Percentiles rank a stretch among this genome's conserved stretches.
These are phyloP conservation scores for Sicyos baderoa DNA, from an alignment of 306 rosid genomes.

Conservation along the genomic window DNA sequence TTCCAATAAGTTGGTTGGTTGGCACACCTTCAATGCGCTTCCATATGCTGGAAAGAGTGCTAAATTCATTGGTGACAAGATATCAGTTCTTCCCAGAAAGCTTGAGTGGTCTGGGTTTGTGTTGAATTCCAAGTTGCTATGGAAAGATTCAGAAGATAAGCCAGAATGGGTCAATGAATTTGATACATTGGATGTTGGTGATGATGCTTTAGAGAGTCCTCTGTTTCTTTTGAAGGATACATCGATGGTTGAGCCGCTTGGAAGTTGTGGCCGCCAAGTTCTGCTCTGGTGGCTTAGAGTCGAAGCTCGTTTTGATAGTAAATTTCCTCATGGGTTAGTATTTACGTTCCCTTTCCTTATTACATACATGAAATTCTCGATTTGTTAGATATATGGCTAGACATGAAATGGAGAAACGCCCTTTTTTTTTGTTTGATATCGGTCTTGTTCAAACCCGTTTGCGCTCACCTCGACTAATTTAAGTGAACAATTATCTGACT, in stretches of 20 bases:
- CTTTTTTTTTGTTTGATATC: too few relatives aligned
- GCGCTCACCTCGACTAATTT: too few relatives aligned
- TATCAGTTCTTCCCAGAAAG: constrained; percentile 73
- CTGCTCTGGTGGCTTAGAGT: constrained; percentile 97
- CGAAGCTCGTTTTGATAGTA: constrained; percentile 98
- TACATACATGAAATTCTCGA: background rate
- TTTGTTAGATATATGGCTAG: background rate
- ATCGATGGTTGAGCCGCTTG: constrained; percentile 86
- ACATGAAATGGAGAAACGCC: too few relatives aligned
- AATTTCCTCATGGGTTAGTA: constrained; percentile 79
- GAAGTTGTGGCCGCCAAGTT: constrained; percentile 87
- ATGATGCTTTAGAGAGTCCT: constrained; percentile 61
- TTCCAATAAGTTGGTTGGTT: constrained; percentile 70
- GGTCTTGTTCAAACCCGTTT: too few relatives aligned
- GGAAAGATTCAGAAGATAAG: constrained; percentile 67
- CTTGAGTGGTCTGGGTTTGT: constrained; percentile 95
- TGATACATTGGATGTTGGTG: constrained; percentile 44
- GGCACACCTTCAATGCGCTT: constrained; percentile 84
- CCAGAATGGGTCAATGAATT: constrained; percentile 83
- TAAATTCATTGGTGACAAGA: constrained; percentile 66
- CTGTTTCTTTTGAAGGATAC: constrained; percentile 67
- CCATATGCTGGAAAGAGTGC: constrained; percentile 62
- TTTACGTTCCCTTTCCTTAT: constrained; percentile 2
- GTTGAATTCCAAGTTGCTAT: constrained; percentile 76
- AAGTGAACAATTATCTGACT: too few relatives aligned